These are phyloP conservation scores for Phragmites australis DNA, from an alignment of 176 grass and related monocot species.

Conservation along the genomic window DNA sequence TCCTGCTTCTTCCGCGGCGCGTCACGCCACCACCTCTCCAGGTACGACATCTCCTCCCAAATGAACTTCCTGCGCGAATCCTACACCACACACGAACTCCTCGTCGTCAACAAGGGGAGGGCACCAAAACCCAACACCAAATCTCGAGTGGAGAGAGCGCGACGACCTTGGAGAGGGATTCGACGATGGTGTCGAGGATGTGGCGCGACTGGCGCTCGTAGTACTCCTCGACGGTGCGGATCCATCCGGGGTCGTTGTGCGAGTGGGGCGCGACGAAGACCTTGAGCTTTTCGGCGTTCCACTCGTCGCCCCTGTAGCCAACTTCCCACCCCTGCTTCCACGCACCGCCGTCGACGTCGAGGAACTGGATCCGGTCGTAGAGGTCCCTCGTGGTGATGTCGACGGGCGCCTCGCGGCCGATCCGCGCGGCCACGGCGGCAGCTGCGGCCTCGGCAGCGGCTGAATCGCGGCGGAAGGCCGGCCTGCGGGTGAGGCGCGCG, in stretches of 20 bases:
- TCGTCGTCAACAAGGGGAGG: neutral
- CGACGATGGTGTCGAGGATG: slow-evolving; percentile 88
- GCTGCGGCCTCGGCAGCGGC: slow-evolving; percentile 37
- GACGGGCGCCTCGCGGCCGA: slow-evolving; percentile 51
- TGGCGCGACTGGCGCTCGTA: slow-evolving; percentile 81
- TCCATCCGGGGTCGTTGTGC: slow-evolving; percentile 96
- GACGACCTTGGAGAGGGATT: slow-evolving; percentile 87
- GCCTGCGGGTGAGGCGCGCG: slow-evolving; percentile 53
- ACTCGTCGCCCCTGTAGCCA: slow-evolving; percentile 72
- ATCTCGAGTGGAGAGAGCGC: slow-evolving; percentile 8
- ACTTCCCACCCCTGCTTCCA: slow-evolving; percentile 98
- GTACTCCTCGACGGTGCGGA: slow-evolving; percentile 93
- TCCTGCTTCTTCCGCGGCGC: slow-evolving; percentile 70
- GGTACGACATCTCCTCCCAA: slow-evolving; percentile 99
- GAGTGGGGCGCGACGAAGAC: slow-evolving; percentile 97
- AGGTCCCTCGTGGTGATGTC: slow-evolving; percentile 92
- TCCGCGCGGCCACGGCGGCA: slow-evolving; percentile 26
- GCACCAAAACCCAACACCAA: neutral
- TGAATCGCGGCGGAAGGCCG: slow-evolving; percentile 60
- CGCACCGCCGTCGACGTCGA: slow-evolving; percentile 74
- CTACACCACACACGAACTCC: slow-evolving; percentile 32
- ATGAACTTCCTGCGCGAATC: slow-evolving; percentile 88
- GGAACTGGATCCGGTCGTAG: slow-evolving; percentile 92
- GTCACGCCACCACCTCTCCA: slow-evolving; percentile 99
- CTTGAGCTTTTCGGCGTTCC: slow-evolving; percentile 89